Evolutionary conservation across 2,329 filamentous ascomycete species (phyloP), one percentile per base, ranked within the genome.

Genomic region (Colletotrichum magnum): DNA sequence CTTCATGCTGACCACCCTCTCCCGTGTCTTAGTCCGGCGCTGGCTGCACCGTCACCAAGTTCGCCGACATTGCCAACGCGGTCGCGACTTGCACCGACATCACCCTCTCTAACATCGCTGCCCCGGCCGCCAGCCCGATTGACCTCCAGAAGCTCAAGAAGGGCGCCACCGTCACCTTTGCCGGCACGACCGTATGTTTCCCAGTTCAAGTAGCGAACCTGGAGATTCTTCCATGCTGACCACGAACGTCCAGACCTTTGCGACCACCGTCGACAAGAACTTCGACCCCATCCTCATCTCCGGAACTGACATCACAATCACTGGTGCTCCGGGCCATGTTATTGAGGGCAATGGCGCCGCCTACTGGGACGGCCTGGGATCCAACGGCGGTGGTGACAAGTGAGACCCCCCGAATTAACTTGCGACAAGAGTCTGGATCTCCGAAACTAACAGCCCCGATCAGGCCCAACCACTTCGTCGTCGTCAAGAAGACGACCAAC

Each of bases 251-350:
- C 41, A 66, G 63, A 69, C 67, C 24, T 69, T 69, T 21, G 67
- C 32, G 10, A 56, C 50, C 6, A 69, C 67, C 4, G 45, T 52
- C 5, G 43, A 57, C 45, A 57, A 43, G 28, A 41, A 26, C 4
- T 69, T 69, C 56, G 56, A 69, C 36, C 62, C 67, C 18, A 69
- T 69, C 57, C 45, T 66, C 9, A 69, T 69, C 45, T 69, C 67
- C 21, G 67, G 67, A 32, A 61, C 50, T 26, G 50, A 47, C 36
- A 67, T 69, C 18, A 60, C 56, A 43, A 58, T 69, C 32, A 69
- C 62, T 26, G 67, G 67, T 10, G 26, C 67, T 9, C 62, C 67
- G 16, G 62, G 62, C 1, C 62, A 69, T 32, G 62, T 69, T 15
- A 69, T 69, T 4, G 67, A 69, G 24, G 67, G 67, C 51, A 69